These are phyloP conservation scores for Melaleuca quinquenervia DNA, from an alignment of 345 rosid genomes.

Conservation along the genomic window DNA sequence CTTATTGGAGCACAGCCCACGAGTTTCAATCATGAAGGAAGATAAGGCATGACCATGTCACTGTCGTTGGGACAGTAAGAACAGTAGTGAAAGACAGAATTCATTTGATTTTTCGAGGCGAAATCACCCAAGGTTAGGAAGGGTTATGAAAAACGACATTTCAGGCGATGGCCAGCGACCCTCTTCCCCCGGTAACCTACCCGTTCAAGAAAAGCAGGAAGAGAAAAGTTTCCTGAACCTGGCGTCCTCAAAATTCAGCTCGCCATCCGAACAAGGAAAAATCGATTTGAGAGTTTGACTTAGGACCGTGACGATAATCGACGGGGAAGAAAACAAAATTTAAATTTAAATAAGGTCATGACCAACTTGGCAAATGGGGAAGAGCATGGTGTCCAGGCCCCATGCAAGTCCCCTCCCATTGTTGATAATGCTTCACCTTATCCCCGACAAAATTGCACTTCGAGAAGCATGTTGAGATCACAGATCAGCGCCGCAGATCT, in stretches of 20 bases:
- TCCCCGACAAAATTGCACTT: not conserved
- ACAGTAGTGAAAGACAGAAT: not conserved
- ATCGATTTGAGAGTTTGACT: not conserved
- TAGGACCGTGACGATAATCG: not conserved
- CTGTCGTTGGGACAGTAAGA: conserved; percentile 12
- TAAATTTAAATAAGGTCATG: not conserved
- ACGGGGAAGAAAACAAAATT: not conserved
- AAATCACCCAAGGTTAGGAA: too few species aligned
- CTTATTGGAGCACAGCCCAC: not conserved
- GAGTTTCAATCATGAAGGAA: not conserved
- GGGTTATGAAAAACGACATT: not conserved
- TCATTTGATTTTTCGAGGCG: not conserved
- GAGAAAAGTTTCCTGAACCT: not conserved
- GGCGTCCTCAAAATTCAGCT: not conserved
- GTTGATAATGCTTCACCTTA: not conserved
- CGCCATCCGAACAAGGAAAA: not conserved
- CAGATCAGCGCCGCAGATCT: not conserved
- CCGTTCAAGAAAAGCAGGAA: not conserved
- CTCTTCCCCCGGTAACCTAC: not conserved
- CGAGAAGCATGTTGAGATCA: not conserved
- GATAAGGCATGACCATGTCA: not conserved
- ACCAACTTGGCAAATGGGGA: not conserved
- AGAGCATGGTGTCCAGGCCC: not conserved
- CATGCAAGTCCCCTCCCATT: not conserved
- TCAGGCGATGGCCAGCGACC: not conserved